Evolutionary conservation across 768 basidiomycete genomes (phyloP).

Genomic region (Leucogyrophana mollusca): DNA sequence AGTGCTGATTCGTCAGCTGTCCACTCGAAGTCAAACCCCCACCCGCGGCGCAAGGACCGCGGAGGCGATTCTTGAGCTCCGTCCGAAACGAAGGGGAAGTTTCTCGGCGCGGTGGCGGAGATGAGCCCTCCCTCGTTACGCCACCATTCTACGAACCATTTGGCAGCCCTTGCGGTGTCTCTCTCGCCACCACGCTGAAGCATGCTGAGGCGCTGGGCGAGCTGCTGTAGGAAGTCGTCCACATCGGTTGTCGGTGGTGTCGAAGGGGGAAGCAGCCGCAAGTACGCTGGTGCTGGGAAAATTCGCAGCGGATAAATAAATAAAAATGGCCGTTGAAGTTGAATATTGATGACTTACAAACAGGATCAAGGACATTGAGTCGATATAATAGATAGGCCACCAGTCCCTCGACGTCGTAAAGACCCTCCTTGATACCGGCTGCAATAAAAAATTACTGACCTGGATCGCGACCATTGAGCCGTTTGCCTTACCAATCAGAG

Average conservation of each 20-base stretch:
- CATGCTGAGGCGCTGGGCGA: constrained; percentile 82
- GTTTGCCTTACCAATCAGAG: constrained; percentile 76
- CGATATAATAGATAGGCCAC: constrained; percentile 86
- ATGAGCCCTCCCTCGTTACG: constrained; percentile 68
- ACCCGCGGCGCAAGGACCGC: constrained; percentile 48
- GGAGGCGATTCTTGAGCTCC: constrained; percentile 3
- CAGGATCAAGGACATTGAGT: constrained; percentile 74
- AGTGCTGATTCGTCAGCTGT: constrained; percentile 19
- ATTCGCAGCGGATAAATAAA: constrained; percentile 8
- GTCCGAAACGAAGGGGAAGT: constrained; percentile 9
- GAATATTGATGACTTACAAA: constrained; percentile 45
- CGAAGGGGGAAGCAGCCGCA: constrained; percentile 55
- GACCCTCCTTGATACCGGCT: constrained; percentile 93
- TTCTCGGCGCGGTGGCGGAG: constrained; percentile 42
- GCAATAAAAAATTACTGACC: constrained; percentile 12
- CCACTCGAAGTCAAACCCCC: constrained; percentile 90
- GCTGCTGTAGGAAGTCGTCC: constrained; percentile 60
- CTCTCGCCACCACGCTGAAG: constrained; percentile 71
- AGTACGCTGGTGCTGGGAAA: constrained; percentile 69
- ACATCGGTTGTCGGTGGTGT: constrained; percentile 60
- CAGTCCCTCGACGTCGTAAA: constrained; percentile 83
- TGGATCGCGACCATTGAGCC: constrained; percentile 8
- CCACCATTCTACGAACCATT: constrained; percentile 88
- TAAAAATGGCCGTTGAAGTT: constrained; percentile 8
- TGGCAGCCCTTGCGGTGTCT: constrained; percentile 70